These are phyloP conservation scores for Melaleuca quinquenervia DNA, from an alignment of 345 rosid genomes.

Conservation along the genomic window DNA sequence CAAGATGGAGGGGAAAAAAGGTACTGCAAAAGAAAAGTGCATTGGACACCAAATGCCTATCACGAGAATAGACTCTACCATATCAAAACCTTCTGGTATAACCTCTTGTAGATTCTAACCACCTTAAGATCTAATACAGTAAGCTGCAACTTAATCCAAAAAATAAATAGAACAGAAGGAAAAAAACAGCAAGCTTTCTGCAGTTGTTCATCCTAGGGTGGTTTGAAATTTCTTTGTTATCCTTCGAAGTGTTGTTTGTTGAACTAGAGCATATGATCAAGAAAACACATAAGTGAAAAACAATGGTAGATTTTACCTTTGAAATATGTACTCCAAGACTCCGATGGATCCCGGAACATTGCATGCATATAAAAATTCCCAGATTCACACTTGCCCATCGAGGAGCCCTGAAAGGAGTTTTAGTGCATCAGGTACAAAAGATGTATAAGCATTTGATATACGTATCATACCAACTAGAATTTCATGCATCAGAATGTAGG, in stretches of 20 bases:
- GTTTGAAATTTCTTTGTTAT: neutral
- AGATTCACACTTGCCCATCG: conserved; percentile 44
- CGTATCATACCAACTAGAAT: neutral
- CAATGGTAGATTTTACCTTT: conserved; percentile 10
- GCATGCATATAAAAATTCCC: conserved; percentile 40
- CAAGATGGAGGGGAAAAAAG: neutral
- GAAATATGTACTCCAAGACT: conserved; percentile 44
- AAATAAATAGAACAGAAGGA: no score
- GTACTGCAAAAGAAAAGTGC: neutral
- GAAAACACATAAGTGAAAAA: neutral
- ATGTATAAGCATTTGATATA: neutral
- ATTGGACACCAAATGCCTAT: neutral
- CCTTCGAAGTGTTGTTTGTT: neutral
- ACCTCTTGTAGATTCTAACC: neutral
- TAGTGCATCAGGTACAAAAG: neutral
- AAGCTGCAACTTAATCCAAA: neutral
- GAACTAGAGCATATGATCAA: neutral
- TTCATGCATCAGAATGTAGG: neutral
- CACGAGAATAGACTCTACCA: neutral
- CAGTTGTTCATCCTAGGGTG: neutral
- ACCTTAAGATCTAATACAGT: neutral
- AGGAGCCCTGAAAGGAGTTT: conserved; percentile 21
- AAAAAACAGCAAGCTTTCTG: neutral
- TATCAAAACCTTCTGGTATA: neutral
- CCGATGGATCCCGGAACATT: conserved; percentile 34